phyloP scores from a whole-genome alignment of 2,329 filamentous ascomycete species.

The Aspergillus hiratsukae region DNA sequence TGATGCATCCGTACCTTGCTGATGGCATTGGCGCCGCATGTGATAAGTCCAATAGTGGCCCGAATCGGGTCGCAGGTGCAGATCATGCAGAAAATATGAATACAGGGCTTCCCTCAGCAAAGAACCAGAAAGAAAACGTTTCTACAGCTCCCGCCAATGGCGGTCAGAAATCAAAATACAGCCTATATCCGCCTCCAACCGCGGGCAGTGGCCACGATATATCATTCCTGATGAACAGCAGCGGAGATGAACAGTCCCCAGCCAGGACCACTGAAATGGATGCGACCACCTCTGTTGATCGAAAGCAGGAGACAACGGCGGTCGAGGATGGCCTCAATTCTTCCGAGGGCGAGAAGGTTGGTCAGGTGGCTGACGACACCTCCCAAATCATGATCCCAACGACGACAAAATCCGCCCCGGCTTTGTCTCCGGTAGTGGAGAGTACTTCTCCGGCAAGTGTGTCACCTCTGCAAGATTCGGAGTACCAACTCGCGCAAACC shows the following conservation, averaged over 20 bases:
- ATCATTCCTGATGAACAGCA: slow-evolving; percentile 33
- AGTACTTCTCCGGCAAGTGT: slow-evolving; percentile 19
- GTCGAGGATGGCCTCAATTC: slow-evolving; percentile 4
- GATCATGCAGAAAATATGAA: slow-evolving; percentile 16
- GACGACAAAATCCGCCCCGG: slow-evolving; percentile 13
- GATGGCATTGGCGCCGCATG: slow-evolving; percentile 21
- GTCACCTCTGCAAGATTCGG: slow-evolving; percentile 6
- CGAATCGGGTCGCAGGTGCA: slow-evolving; percentile 15
- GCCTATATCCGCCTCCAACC: slow-evolving; percentile 24
- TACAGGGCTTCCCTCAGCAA: slow-evolving; percentile 12
- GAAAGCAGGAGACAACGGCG: slow-evolving; percentile 2
- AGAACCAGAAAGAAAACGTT: slow-evolving; percentile 23
- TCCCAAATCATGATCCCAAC: slow-evolving; percentile 6
- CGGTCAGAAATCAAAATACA: slow-evolving; percentile 22
- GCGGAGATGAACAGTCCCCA: slow-evolving; percentile 29
- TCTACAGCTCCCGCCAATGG: slow-evolving; percentile 15
- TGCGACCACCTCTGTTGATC: slow-evolving; percentile 13
- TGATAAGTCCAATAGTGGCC: slow-evolving; percentile 19
- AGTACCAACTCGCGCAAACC: slow-evolving; percentile 1
- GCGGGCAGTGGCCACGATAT: slow-evolving; percentile 22
- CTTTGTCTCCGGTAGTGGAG: slow-evolving; percentile 26
- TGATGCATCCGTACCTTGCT: slow-evolving; percentile 77
- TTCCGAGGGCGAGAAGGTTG: slow-evolving; percentile 4
- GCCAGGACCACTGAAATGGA: slow-evolving; percentile 18
- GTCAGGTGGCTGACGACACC: slow-evolving; percentile 2